Evolutionary conservation across 768 basidiomycete species (phyloP).

Genomic region (Termitomyces sp.): DNA sequence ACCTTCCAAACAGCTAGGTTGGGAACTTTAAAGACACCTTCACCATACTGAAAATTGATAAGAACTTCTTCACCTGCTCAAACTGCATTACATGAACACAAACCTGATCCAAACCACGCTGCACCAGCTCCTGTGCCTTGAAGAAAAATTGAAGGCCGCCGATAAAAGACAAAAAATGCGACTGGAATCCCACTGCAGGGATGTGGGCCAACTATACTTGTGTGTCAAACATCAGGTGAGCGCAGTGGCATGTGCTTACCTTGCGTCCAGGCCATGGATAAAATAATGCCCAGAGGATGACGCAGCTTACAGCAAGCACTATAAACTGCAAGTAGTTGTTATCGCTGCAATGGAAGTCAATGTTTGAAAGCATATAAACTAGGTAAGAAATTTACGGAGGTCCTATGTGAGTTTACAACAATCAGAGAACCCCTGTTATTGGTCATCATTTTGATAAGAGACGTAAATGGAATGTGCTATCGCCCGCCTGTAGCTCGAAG

Average conservation of each 20-base stretch:
- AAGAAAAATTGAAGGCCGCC: constrained; percentile 18
- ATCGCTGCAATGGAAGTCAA: too few species aligned
- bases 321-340: too few species aligned
- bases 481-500: too few species aligned
- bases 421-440: too few species aligned
- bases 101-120: constrained; percentile 21
- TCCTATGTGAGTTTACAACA: too few species aligned
- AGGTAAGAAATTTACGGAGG: too few species aligned
- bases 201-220: constrained; percentile 13
- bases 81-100: neutral
- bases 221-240: neutral
- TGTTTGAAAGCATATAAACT: too few species aligned
- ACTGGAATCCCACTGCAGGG: constrained; percentile 20
- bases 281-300: neutral
- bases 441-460: too few species aligned
- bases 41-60: constrained; percentile 15
- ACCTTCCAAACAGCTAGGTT: constrained; percentile 30
- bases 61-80: neutral
- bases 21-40: constrained; percentile 10
- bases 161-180: constrained; percentile 15
- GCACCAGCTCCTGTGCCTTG: constrained; percentile 17
- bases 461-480: too few species aligned
- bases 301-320: neutral
- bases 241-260: neutral
- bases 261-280: neutral